A percentile compares a stretch with the other conserved stretches of the same genome.
Conservation (phyloP, 805 yeast genomes). For the Spathaspora boniae region DNA sequence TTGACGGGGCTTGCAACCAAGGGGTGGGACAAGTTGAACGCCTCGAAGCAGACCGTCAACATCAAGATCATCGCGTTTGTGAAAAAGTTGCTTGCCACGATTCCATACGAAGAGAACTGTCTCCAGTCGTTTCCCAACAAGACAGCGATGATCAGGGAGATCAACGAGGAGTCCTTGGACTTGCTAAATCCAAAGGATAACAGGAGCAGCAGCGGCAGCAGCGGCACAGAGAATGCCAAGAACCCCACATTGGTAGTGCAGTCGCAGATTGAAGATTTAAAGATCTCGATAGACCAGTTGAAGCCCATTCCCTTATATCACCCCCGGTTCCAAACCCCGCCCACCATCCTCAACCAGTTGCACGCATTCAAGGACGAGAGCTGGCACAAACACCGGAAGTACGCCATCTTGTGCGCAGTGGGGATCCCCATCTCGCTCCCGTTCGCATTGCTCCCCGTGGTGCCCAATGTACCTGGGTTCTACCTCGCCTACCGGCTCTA, state of each 20-base stretch:
- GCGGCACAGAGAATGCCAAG: constrained; percentile 4
- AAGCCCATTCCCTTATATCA: constrained; percentile 41
- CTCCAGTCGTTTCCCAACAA: constrained; percentile 74
- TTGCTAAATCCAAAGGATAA: constrained; percentile 6
- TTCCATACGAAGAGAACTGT: constrained; percentile 80
- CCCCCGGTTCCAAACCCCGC: constrained; percentile 32
- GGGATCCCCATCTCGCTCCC: constrained; percentile 80
- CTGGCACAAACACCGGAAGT: constrained; percentile 50
- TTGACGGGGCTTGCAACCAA: constrained; percentile 47
- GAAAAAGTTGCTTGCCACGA: constrained; percentile 51
- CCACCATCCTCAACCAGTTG: constrained; percentile 37
- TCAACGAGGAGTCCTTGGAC: constrained; percentile 25
- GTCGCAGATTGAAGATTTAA: constrained; percentile 22
- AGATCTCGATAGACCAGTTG: constrained; percentile 26
- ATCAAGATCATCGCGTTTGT: constrained; percentile 53
- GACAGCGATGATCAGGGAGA: constrained; percentile 50
- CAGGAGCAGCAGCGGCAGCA: too few relatives aligned
- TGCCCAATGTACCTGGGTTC: constrained; percentile 92
- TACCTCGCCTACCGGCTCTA: constrained; percentile 77
- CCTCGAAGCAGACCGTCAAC: constrained; percentile 56
- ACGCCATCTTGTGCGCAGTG: constrained; percentile 49
- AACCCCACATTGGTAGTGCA: constrained; percentile 17
- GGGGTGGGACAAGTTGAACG: constrained; percentile 60
- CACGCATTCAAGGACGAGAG: constrained; percentile 41
- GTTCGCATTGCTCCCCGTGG: constrained; percentile 72